Evolutionary conservation across 139 green algal species (phyloP).

Genomic region (Dunaliella primolecta): DNA sequence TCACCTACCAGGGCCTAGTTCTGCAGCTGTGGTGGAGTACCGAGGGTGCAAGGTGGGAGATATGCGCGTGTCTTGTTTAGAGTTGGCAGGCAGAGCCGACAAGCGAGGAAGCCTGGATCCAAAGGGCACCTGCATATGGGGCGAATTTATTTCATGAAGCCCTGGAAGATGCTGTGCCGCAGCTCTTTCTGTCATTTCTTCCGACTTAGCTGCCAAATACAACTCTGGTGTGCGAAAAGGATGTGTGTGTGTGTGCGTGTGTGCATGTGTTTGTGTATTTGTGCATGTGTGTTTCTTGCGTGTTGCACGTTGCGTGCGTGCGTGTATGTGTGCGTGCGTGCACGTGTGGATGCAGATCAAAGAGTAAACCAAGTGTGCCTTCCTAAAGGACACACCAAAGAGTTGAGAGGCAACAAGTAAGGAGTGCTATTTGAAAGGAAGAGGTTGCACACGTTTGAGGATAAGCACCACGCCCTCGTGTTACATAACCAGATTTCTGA

Average conservation of each 20-base stretch:
- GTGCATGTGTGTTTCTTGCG: slow-evolving; percentile 6
- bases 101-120: neutral
- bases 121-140: neutral
- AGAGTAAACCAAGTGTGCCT: too few species aligned
- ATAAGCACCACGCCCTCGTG: too few species aligned
- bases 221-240: too few species aligned
- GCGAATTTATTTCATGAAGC: too few species aligned
- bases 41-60: neutral
- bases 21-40: neutral
- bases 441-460: too few species aligned
- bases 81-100: neutral
- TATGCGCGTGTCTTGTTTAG: neutral
- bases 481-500: too few species aligned
- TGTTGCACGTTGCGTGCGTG: slow-evolving; percentile 14
- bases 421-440: too few species aligned
- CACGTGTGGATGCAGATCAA: slow-evolving; percentile 21
- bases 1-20: neutral
- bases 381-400: too few species aligned
- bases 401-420: too few species aligned
- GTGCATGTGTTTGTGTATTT: slow-evolving; percentile 21
- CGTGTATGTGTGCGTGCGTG: slow-evolving; percentile 23
- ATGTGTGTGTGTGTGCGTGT: slow-evolving; percentile 21
- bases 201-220: too few species aligned
- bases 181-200: too few species aligned
- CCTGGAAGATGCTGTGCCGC: too few species aligned